Base-by-base conservation (phyloP, 2,329 filamentous ascomycete species). In the Alternaria dauci region DNA sequence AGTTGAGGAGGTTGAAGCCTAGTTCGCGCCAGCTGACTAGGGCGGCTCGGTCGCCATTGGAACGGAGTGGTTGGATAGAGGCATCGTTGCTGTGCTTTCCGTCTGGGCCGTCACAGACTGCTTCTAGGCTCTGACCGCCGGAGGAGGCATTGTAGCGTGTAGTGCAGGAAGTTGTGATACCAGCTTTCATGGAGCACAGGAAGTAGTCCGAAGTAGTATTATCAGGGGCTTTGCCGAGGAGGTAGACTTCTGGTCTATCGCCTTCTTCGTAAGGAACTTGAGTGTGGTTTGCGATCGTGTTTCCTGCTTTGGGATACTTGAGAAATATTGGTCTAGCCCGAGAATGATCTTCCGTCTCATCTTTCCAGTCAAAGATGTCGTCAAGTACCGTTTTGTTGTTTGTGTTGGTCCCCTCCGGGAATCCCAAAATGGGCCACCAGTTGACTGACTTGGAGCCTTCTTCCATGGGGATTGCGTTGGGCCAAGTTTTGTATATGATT, bases 61-160 rank as follows among this genome's bases (percentile, higher is more conserved):
- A 52, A 7, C 28, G 46, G n/a, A 52, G 38, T n/a, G 55, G 38
- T 14, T 41, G 38, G n/a, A 55, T 50, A 9, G 36, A 14, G 16
- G 25, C 32, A 18, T 46, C n/a, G 6, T 36, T 26, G 46, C 32
- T 32, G 44, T 52, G 32, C 14, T 50, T 50, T 12, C 46, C 46
- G 16, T 48, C n/a, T 36, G 28, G 25, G 23, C 32, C 20, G 39
- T 46, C 39, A 39, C 58, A 60, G 38, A 56, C 36, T 2, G 58
- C 58, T 25, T 60, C 58, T 14, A 60, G 52, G 32, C 39, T 56
- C 32, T 60, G 58, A 16, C 58, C 58, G 9, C 30, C 38, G 9
- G 58, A 60, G 7, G 58, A 55, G 4, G 58, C 58, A 39, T 60
- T 60, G 46, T 60, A 60, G 46, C 52, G 58, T 8, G 58, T 60